Base-by-base conservation (phyloP, 768 basidiomycete genomes). In the Xerocomellus dryophilus region DNA sequence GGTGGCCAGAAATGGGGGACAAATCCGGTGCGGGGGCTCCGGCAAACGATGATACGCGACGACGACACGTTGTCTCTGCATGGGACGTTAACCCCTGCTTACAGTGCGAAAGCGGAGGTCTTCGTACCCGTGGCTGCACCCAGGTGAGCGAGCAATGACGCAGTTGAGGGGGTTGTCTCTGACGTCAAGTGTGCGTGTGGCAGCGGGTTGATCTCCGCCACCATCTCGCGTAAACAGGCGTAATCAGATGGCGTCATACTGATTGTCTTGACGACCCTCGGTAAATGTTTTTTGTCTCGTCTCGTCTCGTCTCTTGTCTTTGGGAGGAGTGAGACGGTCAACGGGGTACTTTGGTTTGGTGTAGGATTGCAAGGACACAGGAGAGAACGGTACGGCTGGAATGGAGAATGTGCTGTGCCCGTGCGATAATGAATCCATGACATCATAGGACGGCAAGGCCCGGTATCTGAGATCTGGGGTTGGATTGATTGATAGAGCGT, bases 111-210 rank as follows among this genome's bases (percentile, higher is more conserved):
- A 15, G 92, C 91, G 17, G 93, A 96, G 69, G 94, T 97, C 23
- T 96, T 95, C 71, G 76, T 83, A 56, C 92, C 94, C 45, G 74
- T 92, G 54, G 79, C 86, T 34, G 88, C 90, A n/a, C 93, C 93
- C 20, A 91, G 89, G 90, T 89, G 60, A 62, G 81, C 67, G 47
- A 7, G 7, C 29, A n/a, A 65, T 67, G 63, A 69, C 66, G 67
- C 64, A 59, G 21, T 29, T 9, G 18, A 46, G 20, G 43, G 45
- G 34, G 40, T 46, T 43, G 50, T 52, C 61, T 57, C 61, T 64
- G 63, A 66, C 66, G 69, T 74, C 69, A 68, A 35, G 18, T 42
- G 21, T 39, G 56, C 54, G 56, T 54, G 62, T 45, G 60, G 34
- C 56, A 76, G 83, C 66, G 84, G 83, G 12, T 73, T 85, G 72